These are phyloP conservation scores for Neurospora hispaniola DNA, from an alignment of 495 filamentous ascomycete species.

Conservation along the genomic window DNA sequence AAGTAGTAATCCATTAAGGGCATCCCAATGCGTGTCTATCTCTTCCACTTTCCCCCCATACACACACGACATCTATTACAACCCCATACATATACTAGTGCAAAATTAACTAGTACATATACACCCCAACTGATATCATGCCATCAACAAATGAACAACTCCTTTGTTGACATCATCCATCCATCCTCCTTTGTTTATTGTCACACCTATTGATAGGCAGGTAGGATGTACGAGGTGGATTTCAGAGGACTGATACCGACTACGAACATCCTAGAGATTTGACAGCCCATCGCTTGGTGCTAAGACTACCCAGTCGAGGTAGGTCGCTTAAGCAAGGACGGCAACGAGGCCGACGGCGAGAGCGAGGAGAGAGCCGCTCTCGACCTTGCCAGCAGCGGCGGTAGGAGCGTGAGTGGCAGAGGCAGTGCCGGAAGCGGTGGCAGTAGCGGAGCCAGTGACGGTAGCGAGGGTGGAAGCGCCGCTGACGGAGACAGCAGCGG, in stretches of 20 bases:
- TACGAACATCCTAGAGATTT: background rate
- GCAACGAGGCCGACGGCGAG: constrained; percentile 10
- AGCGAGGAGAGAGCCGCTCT: constrained; percentile 9
- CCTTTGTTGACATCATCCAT: background rate
- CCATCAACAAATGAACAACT: background rate
- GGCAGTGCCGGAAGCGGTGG: background rate
- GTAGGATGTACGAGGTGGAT: background rate
- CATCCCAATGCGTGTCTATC: background rate
- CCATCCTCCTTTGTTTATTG: background rate
- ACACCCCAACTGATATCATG: background rate
- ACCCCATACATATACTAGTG: background rate
- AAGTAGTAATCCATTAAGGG: background rate
- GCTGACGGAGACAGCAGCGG: background rate
- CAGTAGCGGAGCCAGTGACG: background rate
- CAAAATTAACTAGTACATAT: background rate
- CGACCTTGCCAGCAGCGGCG: constrained; percentile 1
- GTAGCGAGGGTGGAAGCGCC: background rate
- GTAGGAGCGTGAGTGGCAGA: constrained; percentile 2
- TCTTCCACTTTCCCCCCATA: background rate
- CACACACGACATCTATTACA: background rate
- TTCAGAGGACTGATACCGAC: background rate
- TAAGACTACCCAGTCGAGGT: too few relatives aligned
- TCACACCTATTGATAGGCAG: background rate
- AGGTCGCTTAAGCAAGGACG: constrained; percentile 7
- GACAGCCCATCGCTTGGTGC: background rate